phyloP scores from a whole-genome alignment of 1,284 basidiomycete species.

The Ustilago lituana region DNA sequence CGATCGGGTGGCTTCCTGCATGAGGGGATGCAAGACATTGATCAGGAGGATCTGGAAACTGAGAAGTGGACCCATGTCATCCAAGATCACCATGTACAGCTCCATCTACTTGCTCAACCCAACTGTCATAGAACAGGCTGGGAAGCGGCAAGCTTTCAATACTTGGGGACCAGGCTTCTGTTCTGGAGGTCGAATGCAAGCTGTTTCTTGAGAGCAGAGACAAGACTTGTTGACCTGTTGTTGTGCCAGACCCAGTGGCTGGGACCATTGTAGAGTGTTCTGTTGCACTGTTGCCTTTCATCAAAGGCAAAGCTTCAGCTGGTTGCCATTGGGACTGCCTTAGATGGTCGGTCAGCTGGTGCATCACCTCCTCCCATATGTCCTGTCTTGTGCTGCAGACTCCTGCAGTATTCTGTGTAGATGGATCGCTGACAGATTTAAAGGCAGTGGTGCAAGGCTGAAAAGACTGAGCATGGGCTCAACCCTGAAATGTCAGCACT shows the following conservation, averaged over 20 bases:
- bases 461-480: constrained; percentile 11
- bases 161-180: neutral
- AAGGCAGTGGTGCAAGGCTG: constrained; percentile 3
- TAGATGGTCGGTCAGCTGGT: constrained; percentile 7
- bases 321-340: neutral
- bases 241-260: neutral
- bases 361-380: constrained; percentile 27
- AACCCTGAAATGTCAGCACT: constrained; percentile 18
- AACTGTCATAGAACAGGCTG: constrained; percentile 25
- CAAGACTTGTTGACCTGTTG: neutral
- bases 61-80: constrained; percentile 2
- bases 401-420: neutral
- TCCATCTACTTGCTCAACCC: constrained; percentile 22
- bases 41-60: too few relatives aligned
- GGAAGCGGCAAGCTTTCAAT: constrained; percentile 14
- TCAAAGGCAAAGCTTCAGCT: too few relatives aligned
- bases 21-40: too few relatives aligned
- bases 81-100: constrained; percentile 29
- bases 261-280: too few relatives aligned
- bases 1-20: too few relatives aligned
- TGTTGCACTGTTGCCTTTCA: too few relatives aligned
- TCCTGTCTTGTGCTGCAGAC: neutral
- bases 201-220: too few relatives aligned
- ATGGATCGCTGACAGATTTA: neutral
- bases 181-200: too few relatives aligned